phyloP scores from a whole-genome alignment of 495 filamentous ascomycete genomes.

The Aspergillus baeticus region DNA sequence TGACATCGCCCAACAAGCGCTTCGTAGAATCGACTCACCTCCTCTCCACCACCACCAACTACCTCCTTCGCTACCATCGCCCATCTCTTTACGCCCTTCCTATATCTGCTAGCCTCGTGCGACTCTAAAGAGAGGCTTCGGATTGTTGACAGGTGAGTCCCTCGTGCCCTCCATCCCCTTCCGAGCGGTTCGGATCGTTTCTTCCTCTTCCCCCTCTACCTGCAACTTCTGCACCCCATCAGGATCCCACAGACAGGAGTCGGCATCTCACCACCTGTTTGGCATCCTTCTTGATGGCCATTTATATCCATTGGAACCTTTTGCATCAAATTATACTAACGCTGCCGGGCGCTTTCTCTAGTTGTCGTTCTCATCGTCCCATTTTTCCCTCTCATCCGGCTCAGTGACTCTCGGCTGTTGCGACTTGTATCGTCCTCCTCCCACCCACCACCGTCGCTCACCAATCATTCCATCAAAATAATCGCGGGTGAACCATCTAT shows the following conservation, averaged over 20 bases:
- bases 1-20: constrained; percentile 44
- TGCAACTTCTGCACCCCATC: constrained; percentile 27
- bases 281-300: constrained; percentile 15
- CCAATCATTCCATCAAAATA: constrained; percentile 29
- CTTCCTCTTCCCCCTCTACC: constrained; percentile 18
- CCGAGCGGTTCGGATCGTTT: constrained; percentile 37
- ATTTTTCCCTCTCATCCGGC: constrained; percentile 22
- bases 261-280: constrained; percentile 22
- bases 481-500: constrained; percentile 41
- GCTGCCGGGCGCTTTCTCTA: constrained; percentile 20
- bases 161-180: constrained; percentile 38
- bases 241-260: constrained; percentile 32
- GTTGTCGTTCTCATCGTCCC: constrained; percentile 28
- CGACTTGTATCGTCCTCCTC: constrained; percentile 37
- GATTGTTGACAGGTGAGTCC: constrained; percentile 37
- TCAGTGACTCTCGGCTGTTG: constrained; percentile 40
- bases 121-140: constrained; percentile 27
- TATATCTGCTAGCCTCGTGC: constrained; percentile 27
- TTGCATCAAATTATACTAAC: constrained; percentile 31
- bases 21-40: constrained; percentile 34
- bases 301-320: constrained; percentile 18
- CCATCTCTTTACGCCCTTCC: constrained; percentile 16
- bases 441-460: constrained; percentile 37
- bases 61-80: constrained; percentile 28
- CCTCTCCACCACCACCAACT: constrained; percentile 24